Base-by-base conservation (phyloP, 768 basidiomycete genomes). In the Kwoniella sp. region DNA sequence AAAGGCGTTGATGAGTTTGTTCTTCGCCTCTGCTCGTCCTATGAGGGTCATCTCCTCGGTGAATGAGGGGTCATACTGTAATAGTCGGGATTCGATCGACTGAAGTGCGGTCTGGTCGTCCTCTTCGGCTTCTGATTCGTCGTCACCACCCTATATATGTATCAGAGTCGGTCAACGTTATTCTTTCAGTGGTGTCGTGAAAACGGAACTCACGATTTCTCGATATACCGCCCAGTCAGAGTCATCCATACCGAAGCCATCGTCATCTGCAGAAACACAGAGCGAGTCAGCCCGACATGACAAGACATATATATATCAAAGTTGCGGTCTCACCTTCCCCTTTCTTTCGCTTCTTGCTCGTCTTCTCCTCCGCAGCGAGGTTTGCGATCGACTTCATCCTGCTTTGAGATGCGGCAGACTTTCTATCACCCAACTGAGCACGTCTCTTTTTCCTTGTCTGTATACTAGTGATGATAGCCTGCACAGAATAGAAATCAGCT, bases 141-240 rank as follows among this genome's bases (percentile, higher is more conserved):
- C 82, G 12, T 73, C 81, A 7, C 77, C 80, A 21, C 79, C 79
- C 82, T 82, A 55, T 10, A 21, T 2, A 10, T 15, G 1, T 6
- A 21, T 46, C 25, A 27, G 7, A 13, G 37, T 51, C 17, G 48
- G 58, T 48, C 6, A 9, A 1, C 29, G 21, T 30, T 26, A 25
- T 17, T 8, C 29, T 15, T 24, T 19, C 44, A 60, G 22, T 6
- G 12, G 7, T 2, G 10, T n/a, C n/a, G n/a, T n/a, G n/a, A n/a
- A n/a, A n/a, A n/a, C n/a, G n/a, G n/a, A n/a, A 79, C 86, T 67
- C 76, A 94, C 94, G 63, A 99, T 93, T 81, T 97, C 93, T 68
- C 95, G 90, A 77, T 98, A 98, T 63, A 98, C 92, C 0, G 89
- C 88, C 94, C 95, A 98, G 76, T 98, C 95, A 7, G 90, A 92